Evolutionary conservation across 2,329 filamentous ascomycete genomes (phyloP).

Genomic region (Ophiostoma pallidulum): DNA sequence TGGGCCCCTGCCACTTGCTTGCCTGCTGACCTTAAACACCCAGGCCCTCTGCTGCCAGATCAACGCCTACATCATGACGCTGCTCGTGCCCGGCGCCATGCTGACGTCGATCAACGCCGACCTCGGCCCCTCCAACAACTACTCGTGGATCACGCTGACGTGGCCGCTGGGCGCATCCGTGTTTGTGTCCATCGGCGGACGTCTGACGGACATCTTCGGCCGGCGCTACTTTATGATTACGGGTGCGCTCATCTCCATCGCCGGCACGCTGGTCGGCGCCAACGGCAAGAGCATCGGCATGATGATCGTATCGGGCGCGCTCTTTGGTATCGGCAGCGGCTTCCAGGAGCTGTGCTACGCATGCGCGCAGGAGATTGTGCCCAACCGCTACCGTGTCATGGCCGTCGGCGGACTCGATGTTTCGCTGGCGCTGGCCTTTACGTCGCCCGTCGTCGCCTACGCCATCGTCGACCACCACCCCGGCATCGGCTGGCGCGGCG

Average conservation of each 20-base stretch:
- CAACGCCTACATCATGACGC: conserved; percentile 20
- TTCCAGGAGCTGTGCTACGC: conserved; percentile 27
- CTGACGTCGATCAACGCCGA: conserved; percentile 26
- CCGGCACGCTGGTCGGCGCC: conserved; percentile 10
- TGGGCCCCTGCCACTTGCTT: no score
- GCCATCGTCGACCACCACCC: conserved; percentile 25
- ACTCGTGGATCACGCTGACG: conserved; percentile 27
- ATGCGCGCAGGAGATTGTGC: conserved; percentile 12
- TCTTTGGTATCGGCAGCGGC: conserved; percentile 11
- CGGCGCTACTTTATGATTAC: conserved; percentile 12
- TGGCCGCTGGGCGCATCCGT: conserved; percentile 23
- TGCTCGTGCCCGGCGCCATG: conserved; percentile 22
- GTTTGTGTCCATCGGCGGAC: conserved; percentile 17
- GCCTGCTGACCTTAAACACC: not conserved
- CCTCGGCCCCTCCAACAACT: conserved; percentile 24
- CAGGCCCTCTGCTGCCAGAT: conserved; percentile 15
- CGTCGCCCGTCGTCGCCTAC: conserved; percentile 21
- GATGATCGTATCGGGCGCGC: conserved; percentile 11
- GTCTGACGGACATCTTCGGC: conserved; percentile 12
- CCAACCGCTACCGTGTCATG: conserved; percentile 12
- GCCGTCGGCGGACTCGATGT: conserved; percentile 9
- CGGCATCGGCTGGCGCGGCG: conserved; percentile 16
- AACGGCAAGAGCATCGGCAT: conserved; percentile 9
- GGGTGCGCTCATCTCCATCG: conserved; percentile 8
- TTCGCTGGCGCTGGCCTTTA: conserved; percentile 10